Base-by-base conservation (phyloP, 441 rosid species). In the Euphorbia corollata region DNA sequence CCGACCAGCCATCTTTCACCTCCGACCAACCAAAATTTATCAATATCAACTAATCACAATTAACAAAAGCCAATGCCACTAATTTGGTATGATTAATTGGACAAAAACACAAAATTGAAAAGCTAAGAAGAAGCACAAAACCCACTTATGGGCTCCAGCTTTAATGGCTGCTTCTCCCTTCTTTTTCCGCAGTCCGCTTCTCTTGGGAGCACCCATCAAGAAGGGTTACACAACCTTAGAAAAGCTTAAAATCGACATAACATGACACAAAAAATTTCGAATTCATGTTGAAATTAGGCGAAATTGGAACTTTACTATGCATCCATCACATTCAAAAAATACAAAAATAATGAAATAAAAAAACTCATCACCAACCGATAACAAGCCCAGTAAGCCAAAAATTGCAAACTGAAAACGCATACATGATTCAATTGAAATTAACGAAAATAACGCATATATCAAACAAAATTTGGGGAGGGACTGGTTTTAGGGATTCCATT, bases 151-250 rank as follows among this genome's bases (percentile, higher is more conserved):
- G 69, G 90, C 96, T 64, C 97, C 98, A 68, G 97, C 86, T 82
- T 86, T 92, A 9, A 92, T 71, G 22, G 98, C 97, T 2, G 89
- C 86, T 79, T 92, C 98, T 75, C 90, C 98, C 86, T 79, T 92
- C 98, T 75, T 92, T 97, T 27, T 27, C 32, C 2, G 32, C 32
- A 27, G 98, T 92, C 98, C 98, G 90, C 77, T 90, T 92, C 72
- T 92, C 84, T 92, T 92, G 0, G 97, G 98, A 61, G 97, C 98
- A 70, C 98, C 97, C 98, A 92, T 92, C 67, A 64, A 71, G 71
- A 65, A 73, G 51, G 62, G 55, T 68, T 54, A 16, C 55, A 65
- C 50, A 2, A 50, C 39, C 64, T 64, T 8, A 45, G 32, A 23
- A 64, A 30, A 61, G 34, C 19, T 41, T 6, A 55, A 65, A 47